phyloP scores from a whole-genome alignment of 106 monocot species.

The Acorus calamus region DNA sequence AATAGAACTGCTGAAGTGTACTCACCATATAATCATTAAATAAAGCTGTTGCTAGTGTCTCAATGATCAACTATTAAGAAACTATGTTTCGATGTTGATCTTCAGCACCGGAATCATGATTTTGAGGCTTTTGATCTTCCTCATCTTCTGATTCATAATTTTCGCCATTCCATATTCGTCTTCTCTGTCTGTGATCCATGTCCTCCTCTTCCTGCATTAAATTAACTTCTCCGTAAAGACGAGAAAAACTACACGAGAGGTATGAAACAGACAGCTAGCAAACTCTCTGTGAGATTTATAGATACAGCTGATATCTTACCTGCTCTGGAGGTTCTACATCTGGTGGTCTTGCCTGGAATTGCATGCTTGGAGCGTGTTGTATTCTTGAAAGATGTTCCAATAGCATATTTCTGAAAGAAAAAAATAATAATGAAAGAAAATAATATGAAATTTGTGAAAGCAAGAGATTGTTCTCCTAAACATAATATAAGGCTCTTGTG shows the following conservation, averaged over 20 bases:
- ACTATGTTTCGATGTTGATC: too few relatives aligned
- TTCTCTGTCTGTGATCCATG: slow-evolving; percentile 15
- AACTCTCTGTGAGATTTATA: neutral
- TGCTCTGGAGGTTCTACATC: slow-evolving; percentile 31
- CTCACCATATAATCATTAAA: too few relatives aligned
- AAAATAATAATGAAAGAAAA: slow-evolving; percentile 1
- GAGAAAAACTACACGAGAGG: neutral
- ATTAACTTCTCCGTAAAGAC: neutral
- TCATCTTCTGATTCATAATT: slow-evolving; percentile 29
- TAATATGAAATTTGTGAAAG: too few relatives aligned
- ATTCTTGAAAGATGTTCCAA: slow-evolving; percentile 33
- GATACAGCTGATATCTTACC: neutral
- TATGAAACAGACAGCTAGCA: neutral
- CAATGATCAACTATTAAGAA: too few relatives aligned
- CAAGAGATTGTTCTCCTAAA: too few relatives aligned
- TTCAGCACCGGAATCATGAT: too few relatives aligned
- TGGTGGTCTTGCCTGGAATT: slow-evolving; percentile 33
- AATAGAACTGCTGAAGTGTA: too few relatives aligned
- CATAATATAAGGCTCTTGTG: too few relatives aligned
- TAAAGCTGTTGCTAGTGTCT: too few relatives aligned
- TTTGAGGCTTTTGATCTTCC: slow-evolving; percentile 7
- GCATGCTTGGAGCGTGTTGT: slow-evolving; percentile 32
- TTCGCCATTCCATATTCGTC: slow-evolving; percentile 28
- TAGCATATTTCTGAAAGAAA: slow-evolving; percentile 19
- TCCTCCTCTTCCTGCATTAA: slow-evolving; percentile 25